These are phyloP conservation scores for Blepharisma japonicum DNA, from an alignment of 73 alveolate genomes.

Conservation along the genomic window DNA sequence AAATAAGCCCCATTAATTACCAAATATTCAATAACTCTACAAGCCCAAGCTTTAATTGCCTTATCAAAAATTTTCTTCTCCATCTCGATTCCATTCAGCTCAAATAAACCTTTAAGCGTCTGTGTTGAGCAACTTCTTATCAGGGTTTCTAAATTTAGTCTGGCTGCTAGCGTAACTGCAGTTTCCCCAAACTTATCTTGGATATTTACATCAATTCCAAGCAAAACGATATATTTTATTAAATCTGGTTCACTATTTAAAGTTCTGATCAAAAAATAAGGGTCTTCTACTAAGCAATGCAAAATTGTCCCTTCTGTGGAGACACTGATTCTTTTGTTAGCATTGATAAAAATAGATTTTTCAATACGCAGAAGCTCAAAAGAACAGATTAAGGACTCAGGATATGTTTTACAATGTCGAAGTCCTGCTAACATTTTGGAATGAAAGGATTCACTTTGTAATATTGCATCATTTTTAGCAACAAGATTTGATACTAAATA, in stretches of 20 bases:
- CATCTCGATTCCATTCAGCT: neutral
- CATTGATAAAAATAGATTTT: neutral
- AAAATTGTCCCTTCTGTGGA: slow-evolving; percentile 23
- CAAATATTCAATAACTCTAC: neutral
- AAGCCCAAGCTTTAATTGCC: neutral
- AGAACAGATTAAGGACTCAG: neutral
- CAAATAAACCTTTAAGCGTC: neutral
- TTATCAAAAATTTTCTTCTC: too few relatives aligned
- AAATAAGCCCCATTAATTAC: neutral
- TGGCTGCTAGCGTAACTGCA: neutral
- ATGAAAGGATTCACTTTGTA: slow-evolving; percentile 25
- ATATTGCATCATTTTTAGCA: slow-evolving; percentile 6
- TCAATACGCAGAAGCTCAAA: neutral
- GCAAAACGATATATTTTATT: neutral
- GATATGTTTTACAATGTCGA: slow-evolving; percentile 2
- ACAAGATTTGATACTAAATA: neutral
- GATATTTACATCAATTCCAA: slow-evolving; percentile 9
- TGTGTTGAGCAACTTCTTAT: slow-evolving; percentile 7
- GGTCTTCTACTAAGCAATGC: slow-evolving; percentile 21
- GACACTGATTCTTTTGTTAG: neutral
- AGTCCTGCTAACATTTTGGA: neutral
- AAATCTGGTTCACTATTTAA: neutral
- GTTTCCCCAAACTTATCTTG: slow-evolving; percentile 1
- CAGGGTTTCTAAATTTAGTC: neutral
- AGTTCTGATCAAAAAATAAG: slow-evolving; percentile 10